Evolutionary conservation across 257 asterid species (phyloP).

Genomic region (Anisodus acutangulus): DNA sequence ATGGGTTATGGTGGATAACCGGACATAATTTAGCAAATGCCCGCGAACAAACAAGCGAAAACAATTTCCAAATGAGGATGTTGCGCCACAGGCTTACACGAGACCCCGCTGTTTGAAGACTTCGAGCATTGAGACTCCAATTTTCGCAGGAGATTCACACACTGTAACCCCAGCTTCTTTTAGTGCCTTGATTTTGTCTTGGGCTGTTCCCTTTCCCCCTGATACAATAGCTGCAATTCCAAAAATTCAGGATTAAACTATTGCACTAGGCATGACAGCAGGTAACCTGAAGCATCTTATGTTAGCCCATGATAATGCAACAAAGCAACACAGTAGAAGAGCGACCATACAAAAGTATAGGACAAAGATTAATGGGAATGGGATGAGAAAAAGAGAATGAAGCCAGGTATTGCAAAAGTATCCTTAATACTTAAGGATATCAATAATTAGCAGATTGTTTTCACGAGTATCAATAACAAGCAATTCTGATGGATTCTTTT

Average conservation of each 20-base stretch:
- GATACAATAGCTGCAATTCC: conserved; percentile 69
- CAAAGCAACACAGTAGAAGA: conserved; percentile 13
- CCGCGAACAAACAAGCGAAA: neutral
- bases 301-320: neutral
- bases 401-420: neutral
- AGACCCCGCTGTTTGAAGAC: conserved; percentile 94
- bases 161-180: conserved; percentile 89
- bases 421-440: neutral
- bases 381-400: neutral
- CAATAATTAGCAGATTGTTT: neutral
- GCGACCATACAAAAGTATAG: neutral
- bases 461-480: neutral
- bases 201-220: conserved; percentile 92
- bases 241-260: conserved; percentile 21
- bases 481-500: neutral
- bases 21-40: neutral
- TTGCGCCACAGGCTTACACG: conserved; percentile 40
- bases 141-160: conserved; percentile 95
- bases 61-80: neutral
- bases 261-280: neutral
- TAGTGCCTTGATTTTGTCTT: conserved; percentile 84
- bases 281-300: neutral
- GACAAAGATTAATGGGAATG: neutral
- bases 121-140: conserved; percentile 80
- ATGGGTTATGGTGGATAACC: neutral